These are phyloP conservation scores for Magnusiomyces clavatus DNA, from an alignment of 1,139 yeast species.

Conservation along the genomic window DNA sequence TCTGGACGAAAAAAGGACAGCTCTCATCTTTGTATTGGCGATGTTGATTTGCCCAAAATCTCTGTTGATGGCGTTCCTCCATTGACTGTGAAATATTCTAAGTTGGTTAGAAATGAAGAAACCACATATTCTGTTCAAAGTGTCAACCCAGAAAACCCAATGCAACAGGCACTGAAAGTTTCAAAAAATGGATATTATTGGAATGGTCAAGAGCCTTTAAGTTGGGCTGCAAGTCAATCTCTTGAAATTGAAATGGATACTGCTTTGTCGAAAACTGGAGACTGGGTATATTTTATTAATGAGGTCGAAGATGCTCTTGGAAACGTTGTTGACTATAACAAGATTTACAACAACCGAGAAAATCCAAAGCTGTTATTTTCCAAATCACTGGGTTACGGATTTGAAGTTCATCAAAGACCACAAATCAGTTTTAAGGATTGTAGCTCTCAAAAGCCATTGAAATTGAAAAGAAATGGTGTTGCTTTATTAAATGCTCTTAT, in stretches of 20 bases:
- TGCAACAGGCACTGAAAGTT: constrained; percentile 22
- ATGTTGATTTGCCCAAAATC: constrained; percentile 46
- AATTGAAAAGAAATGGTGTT: constrained; percentile 27
- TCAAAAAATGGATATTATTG: constrained; percentile 16
- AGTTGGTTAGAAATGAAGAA: constrained; percentile 45
- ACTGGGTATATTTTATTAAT: constrained; percentile 55
- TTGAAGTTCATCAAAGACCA: constrained; percentile 61
- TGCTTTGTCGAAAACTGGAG: constrained; percentile 46
- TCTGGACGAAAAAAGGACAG: constrained; percentile 22
- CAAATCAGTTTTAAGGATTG: constrained; percentile 35
- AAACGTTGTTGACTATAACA: constrained; percentile 49
- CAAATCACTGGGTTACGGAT: constrained; percentile 36
- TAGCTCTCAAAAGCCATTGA: constrained; percentile 28
- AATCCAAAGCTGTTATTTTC: constrained; percentile 20
- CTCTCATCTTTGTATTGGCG: constrained; percentile 59
- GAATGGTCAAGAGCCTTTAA: constrained; percentile 36
- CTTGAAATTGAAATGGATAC: constrained; percentile 45
- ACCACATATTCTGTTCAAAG: constrained; percentile 38
- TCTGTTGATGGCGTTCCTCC: constrained; percentile 72
- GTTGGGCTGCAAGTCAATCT: constrained; percentile 46
- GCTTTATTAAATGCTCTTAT: constrained; percentile 22
- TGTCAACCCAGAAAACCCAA: constrained; percentile 43
- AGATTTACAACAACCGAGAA: constrained; percentile 27
- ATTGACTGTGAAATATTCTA: constrained; percentile 51
- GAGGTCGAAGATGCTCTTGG: constrained; percentile 73